phyloP scores from a whole-genome alignment of 306 rosid genomes.

The Castanea mollissima region DNA sequence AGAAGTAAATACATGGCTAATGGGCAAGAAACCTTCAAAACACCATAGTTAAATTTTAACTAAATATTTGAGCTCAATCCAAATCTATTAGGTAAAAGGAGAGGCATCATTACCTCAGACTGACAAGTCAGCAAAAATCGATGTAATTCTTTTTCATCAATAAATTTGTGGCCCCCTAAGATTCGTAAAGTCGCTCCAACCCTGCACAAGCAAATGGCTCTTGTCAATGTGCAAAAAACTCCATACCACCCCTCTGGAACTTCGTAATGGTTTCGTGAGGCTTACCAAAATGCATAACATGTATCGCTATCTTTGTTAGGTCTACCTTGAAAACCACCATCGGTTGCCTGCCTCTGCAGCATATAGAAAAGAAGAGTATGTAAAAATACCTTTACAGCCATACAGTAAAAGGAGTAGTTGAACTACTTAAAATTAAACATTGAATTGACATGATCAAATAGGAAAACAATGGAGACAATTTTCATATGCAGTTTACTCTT shows the following conservation, averaged over 20 bases:
- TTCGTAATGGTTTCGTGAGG: slow-evolving; percentile 8
- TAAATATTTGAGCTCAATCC: not conserved
- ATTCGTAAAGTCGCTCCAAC: slow-evolving; percentile 74
- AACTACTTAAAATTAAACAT: not conserved
- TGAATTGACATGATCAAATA: not conserved
- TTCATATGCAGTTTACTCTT: slow-evolving; percentile 9
- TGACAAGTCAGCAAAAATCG: slow-evolving; percentile 75
- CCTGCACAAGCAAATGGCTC: slow-evolving; percentile 44
- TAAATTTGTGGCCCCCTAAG: slow-evolving; percentile 61
- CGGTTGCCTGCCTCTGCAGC: slow-evolving; percentile 67
- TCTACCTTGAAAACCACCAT: slow-evolving; percentile 98
- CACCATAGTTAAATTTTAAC: not conserved
- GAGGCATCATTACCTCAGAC: slow-evolving; percentile 51
- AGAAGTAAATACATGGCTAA: slow-evolving; percentile 1
- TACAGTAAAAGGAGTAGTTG: not conserved
- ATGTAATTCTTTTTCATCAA: slow-evolving; percentile 56
- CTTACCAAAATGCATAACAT: slow-evolving; percentile 96
- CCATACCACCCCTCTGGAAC: slow-evolving; percentile 2
- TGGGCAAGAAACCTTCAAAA: not conserved
- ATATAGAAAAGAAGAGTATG: slow-evolving; percentile 17
- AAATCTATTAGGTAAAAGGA: not conserved
- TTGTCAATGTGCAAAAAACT: slow-evolving; percentile 31
- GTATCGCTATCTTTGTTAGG: slow-evolving; percentile 82
- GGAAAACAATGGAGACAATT: slow-evolving; percentile 15
- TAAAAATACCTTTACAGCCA: not conserved